Evolutionary conservation across 1,284 basidiomycete genomes (phyloP).

Genomic region (Puccinia polysora): DNA sequence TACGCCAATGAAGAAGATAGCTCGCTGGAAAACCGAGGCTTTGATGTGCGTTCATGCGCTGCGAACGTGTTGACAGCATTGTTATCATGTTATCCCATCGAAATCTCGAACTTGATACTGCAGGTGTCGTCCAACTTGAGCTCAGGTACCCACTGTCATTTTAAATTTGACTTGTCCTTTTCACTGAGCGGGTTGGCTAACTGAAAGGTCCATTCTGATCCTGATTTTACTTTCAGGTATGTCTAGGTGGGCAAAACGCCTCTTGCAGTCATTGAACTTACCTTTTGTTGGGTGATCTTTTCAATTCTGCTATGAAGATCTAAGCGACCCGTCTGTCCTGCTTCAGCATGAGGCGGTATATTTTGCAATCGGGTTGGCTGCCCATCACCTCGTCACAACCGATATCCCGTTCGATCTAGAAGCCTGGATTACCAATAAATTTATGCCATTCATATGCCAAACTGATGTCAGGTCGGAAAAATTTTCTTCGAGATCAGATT

Average conservation of each 20-base stretch:
- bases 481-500: neutral
- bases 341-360: conserved; percentile 31
- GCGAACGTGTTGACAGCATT: conserved; percentile 26
- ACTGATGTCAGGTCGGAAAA: conserved; percentile 17
- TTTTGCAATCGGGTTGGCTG: conserved; percentile 25
- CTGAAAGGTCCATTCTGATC: neutral
- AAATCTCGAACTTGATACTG: conserved; percentile 21
- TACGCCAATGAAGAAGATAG: conserved; percentile 35
- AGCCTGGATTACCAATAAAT: conserved; percentile 29
- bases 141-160: conserved; percentile 18
- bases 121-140: conserved; percentile 14
- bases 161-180: neutral
- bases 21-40: conserved; percentile 16
- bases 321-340: conserved; percentile 8
- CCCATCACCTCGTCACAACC: conserved; percentile 13
- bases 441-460: conserved; percentile 30
- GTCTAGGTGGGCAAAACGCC: neutral
- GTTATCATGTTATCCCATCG: conserved; percentile 21
- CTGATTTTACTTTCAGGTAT: conserved; percentile 2
- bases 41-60: conserved; percentile 33
- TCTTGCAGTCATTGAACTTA: neutral
- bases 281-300: neutral
- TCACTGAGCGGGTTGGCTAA: conserved; percentile 3
- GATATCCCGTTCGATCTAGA: conserved; percentile 11
- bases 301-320: conserved; percentile 1